A percentile compares a stretch with the other conserved stretches of the same genome.
These are phyloP conservation scores for Porogramme epimiltina DNA, from an alignment of 1,284 basidiomycete genomes.

Conservation along the genomic window DNA sequence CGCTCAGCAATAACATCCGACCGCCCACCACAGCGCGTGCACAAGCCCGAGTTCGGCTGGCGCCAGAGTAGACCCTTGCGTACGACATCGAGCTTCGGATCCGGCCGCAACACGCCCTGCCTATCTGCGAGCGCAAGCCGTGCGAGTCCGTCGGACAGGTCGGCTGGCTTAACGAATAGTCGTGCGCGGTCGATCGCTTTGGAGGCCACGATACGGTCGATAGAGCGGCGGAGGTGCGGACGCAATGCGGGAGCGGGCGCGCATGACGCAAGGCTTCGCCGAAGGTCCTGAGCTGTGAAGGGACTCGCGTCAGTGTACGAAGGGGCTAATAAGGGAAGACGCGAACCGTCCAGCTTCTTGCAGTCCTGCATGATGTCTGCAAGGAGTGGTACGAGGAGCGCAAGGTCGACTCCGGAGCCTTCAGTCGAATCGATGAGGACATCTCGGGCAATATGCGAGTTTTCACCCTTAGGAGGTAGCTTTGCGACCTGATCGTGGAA, in stretches of 20 bases:
- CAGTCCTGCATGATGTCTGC: conserved; percentile 37
- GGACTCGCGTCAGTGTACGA: neutral
- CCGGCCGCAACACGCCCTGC: conserved; percentile 26
- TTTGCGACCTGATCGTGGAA: conserved; percentile 54
- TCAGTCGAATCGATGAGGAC: conserved; percentile 62
- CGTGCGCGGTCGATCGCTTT: conserved; percentile 58
- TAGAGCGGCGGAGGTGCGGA: conserved; percentile 41
- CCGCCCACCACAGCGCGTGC: conserved; percentile 63
- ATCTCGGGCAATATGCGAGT: conserved; percentile 61
- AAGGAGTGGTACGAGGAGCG: conserved; percentile 48
- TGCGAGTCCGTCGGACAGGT: conserved; percentile 62
- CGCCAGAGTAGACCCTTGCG: conserved; percentile 54
- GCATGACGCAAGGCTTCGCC: conserved; percentile 54
- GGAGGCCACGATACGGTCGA: conserved; percentile 49
- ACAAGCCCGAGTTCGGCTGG: conserved; percentile 40
- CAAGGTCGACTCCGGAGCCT: conserved; percentile 63
- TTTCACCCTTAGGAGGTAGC: conserved; percentile 56
- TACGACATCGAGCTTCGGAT: conserved; percentile 58
- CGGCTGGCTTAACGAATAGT: conserved; percentile 68
- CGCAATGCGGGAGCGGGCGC: conserved; percentile 49
- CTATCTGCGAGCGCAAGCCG: conserved; percentile 34
- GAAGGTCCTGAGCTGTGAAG: conserved; percentile 47
- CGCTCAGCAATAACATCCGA: conserved; percentile 45
- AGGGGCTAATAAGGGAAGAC: too few relatives aligned
- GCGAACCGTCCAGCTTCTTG: conserved; percentile 26